phyloP scores from a whole-genome alignment of 805 yeast genomes.

The Suhomyces vadensis region DNA sequence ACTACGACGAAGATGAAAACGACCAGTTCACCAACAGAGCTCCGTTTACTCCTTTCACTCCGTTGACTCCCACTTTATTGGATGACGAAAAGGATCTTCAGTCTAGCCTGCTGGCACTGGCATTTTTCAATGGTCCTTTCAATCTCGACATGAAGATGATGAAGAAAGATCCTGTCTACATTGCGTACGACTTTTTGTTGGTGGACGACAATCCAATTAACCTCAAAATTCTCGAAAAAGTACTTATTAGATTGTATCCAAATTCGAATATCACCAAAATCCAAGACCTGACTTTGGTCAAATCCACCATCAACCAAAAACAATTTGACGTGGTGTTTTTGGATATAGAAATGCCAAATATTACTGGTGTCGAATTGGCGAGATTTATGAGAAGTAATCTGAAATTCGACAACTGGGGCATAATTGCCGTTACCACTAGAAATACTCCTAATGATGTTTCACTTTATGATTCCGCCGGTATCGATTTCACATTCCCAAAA shows the following conservation, averaged over 20 bases:
- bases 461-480: conserved; percentile 34
- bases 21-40: not conserved
- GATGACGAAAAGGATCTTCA: not conserved
- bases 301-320: conserved; percentile 16
- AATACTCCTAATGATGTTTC: conserved; percentile 27
- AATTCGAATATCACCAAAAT: conserved; percentile 27
- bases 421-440: conserved; percentile 45
- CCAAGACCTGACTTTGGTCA: conserved; percentile 32
- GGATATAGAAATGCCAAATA: conserved; percentile 48
- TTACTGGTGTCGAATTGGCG: conserved; percentile 43
- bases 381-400: conserved; percentile 9
- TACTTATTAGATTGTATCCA: conserved; percentile 37
- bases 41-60: conserved; percentile 12
- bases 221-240: conserved; percentile 34
- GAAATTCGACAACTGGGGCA: conserved; percentile 23
- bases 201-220: conserved; percentile 47
- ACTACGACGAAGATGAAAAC: conserved; percentile 7
- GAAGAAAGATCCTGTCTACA: conserved; percentile 15
- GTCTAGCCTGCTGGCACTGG: conserved; percentile 4
- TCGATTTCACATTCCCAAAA: conserved; percentile 43
- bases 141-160: conserved; percentile 6
- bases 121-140: conserved; percentile 1
- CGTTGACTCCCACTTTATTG: conserved; percentile 9
- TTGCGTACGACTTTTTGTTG: conserved; percentile 21
- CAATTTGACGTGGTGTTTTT: conserved; percentile 36